Evolutionary conservation across 441 rosid genomes (phyloP).

Genomic region (Adansonia madagascariensis): DNA sequence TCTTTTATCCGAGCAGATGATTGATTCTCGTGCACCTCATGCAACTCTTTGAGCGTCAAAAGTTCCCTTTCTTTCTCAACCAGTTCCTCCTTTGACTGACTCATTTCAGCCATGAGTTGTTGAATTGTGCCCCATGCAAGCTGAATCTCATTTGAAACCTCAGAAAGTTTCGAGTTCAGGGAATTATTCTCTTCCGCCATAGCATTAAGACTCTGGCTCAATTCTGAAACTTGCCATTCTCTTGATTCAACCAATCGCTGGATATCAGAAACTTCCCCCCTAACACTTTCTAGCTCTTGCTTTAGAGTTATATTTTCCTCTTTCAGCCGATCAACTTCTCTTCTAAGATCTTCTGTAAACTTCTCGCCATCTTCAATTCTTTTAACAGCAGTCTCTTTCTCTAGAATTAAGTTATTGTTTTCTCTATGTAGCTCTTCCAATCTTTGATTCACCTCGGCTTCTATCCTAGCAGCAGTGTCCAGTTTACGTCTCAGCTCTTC

Average conservation of each 20-base stretch:
- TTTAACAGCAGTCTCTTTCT: conserved; percentile 53
- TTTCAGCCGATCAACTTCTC: conserved; percentile 47
- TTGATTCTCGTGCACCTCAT: conserved; percentile 55
- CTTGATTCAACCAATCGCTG: conserved; percentile 59
- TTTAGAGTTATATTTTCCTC: conserved; percentile 47
- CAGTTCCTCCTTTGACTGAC: conserved; percentile 51
- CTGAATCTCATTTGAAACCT: conserved; percentile 54
- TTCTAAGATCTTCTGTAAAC: conserved; percentile 50
- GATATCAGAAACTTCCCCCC: conserved; percentile 47
- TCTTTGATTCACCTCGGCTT: conserved; percentile 47
- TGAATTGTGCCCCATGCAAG: conserved; percentile 47
- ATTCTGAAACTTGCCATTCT: conserved; percentile 54
- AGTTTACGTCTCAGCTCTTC: conserved; percentile 50
- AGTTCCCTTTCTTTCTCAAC: conserved; percentile 59
- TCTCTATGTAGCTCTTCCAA: conserved; percentile 54
- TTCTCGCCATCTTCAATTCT: conserved; percentile 64
- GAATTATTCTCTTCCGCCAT: conserved; percentile 60
- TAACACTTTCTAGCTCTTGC: conserved; percentile 45
- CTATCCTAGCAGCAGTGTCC: conserved; percentile 37
- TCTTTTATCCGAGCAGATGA: conserved; percentile 53
- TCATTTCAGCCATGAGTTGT: conserved; percentile 47
- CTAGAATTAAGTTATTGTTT: conserved; percentile 49
- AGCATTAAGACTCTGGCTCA: conserved; percentile 47
- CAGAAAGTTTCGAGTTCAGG: conserved; percentile 50
- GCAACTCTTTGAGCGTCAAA: conserved; percentile 55